Conservation (phyloP, 306 rosid genomes). For the Mucuna pruriens region DNA sequence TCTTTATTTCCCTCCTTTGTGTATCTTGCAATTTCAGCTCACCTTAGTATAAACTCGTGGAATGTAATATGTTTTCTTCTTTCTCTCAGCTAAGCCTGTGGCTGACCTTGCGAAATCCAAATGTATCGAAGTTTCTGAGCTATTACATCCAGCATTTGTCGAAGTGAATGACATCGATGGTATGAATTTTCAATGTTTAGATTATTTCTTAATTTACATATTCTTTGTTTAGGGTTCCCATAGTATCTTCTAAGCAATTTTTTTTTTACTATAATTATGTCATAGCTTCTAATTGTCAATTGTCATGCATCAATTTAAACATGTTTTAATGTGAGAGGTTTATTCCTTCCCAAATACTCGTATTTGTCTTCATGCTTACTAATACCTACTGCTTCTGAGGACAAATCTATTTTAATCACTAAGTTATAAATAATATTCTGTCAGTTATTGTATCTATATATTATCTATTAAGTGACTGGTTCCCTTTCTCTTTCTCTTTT, state of each 20-base stretch:
- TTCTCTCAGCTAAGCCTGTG: constrained; percentile 64
- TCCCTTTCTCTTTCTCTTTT: no score
- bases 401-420: no score
- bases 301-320: not conserved
- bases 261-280: not conserved
- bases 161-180: constrained; percentile 60
- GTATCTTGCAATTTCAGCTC: not conserved
- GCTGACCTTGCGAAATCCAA: constrained; percentile 50
- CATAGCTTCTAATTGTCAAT: not conserved
- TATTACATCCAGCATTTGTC: constrained; percentile 72
- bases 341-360: no score
- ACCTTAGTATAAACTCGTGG: not conserved
- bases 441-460: not conserved
- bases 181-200: constrained; percentile 39
- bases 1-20: not conserved
- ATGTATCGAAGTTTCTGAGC: constrained; percentile 54
- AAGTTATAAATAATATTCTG: not conserved
- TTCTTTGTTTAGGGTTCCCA: not conserved
- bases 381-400: not conserved
- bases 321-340: not conserved
- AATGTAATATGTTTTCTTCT: not conserved
- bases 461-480: no score
- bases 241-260: not conserved
- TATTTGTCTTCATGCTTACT: not conserved
- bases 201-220: constrained; percentile 23